phyloP scores from a whole-genome alignment of 257 asterid genomes.

The Haberlea rhodopensis region DNA sequence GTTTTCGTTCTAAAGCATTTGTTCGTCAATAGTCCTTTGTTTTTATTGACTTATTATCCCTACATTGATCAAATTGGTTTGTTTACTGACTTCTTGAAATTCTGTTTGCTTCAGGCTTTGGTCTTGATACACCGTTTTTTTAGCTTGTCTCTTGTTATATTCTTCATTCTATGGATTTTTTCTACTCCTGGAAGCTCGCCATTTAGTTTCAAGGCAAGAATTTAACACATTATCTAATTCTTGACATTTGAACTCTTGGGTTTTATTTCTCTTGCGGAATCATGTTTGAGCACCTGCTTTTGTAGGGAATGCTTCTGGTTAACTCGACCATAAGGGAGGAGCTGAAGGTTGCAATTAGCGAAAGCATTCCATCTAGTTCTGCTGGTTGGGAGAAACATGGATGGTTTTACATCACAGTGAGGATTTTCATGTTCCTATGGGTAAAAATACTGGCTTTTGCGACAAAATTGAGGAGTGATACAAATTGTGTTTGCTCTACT shows the following conservation, averaged over 20 bases:
- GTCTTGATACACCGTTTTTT: slow-evolving; percentile 82
- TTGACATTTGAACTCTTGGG: slow-evolving; percentile 2
- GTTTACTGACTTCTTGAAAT: slow-evolving; percentile 29
- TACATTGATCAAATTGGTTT: slow-evolving; percentile 9
- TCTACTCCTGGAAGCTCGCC: slow-evolving; percentile 71
- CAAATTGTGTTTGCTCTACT: not conserved
- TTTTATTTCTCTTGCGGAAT: slow-evolving; percentile 12
- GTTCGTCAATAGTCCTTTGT: slow-evolving; percentile 1
- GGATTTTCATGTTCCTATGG: slow-evolving; percentile 92
- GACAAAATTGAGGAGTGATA: slow-evolving; percentile 14
- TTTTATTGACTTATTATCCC: not conserved
- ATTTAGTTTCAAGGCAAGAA: slow-evolving; percentile 55
- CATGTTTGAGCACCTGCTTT: slow-evolving; percentile 22
- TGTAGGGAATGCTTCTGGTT: slow-evolving; percentile 50
- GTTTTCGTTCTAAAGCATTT: slow-evolving; percentile 4
- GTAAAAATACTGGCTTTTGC: slow-evolving; percentile 41
- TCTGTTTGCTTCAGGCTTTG: slow-evolving; percentile 67
- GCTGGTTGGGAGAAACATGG: slow-evolving; percentile 72
- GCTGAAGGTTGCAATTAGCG: slow-evolving; percentile 57
- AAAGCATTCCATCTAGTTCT: slow-evolving; percentile 38
- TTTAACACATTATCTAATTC: slow-evolving; percentile 15
- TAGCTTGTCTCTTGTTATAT: slow-evolving; percentile 71
- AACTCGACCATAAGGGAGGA: slow-evolving; percentile 59
- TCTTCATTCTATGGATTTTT: slow-evolving; percentile 69
- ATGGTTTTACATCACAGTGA: slow-evolving; percentile 74